Evolutionary conservation across 2,329 filamentous ascomycete genomes (phyloP).

Genomic region (Leptographium procerum): DNA sequence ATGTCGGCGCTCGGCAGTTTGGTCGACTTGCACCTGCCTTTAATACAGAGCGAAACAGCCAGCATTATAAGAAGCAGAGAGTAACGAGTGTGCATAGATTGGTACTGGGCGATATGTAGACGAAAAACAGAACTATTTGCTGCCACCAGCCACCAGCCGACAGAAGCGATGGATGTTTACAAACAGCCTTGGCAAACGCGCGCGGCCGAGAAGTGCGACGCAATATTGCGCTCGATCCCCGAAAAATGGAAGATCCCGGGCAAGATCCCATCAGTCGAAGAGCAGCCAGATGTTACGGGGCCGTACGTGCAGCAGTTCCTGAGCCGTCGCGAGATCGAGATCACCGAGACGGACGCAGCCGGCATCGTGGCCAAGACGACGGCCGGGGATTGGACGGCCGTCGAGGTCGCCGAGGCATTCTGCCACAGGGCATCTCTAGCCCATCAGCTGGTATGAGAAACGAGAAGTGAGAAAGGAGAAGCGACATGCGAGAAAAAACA

Average conservation of each 20-base stretch:
- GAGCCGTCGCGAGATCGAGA: slow-evolving; percentile 4
- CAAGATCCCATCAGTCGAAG: neutral
- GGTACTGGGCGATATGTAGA: too few species aligned
- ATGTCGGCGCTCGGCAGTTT: neutral
- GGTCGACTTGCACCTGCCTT: neutral
- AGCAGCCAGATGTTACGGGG: slow-evolving; percentile 4
- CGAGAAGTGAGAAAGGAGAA: too few species aligned
- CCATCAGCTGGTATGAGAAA: slow-evolving; percentile 6
- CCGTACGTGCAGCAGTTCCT: slow-evolving; percentile 6
- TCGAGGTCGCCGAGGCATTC: slow-evolving; percentile 8
- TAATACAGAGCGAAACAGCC: too few species aligned
- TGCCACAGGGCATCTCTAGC: slow-evolving; percentile 10
- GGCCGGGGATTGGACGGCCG: slow-evolving; percentile 2
- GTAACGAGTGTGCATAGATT: too few species aligned
- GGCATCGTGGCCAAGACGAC: slow-evolving; percentile 4
- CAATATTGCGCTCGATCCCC: neutral
- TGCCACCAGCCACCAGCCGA: too few species aligned
- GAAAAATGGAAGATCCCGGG: neutral
- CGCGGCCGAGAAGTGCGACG: neutral
- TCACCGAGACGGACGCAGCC: slow-evolving; percentile 2
- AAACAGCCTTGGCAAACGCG: neutral
- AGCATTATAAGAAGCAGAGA: too few species aligned
- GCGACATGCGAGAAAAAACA: too few species aligned
- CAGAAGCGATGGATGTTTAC: neutral
- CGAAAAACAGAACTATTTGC: too few species aligned